Conservation (phyloP, 805 yeast species). For the Suhomyces xylopsoci region DNA sequence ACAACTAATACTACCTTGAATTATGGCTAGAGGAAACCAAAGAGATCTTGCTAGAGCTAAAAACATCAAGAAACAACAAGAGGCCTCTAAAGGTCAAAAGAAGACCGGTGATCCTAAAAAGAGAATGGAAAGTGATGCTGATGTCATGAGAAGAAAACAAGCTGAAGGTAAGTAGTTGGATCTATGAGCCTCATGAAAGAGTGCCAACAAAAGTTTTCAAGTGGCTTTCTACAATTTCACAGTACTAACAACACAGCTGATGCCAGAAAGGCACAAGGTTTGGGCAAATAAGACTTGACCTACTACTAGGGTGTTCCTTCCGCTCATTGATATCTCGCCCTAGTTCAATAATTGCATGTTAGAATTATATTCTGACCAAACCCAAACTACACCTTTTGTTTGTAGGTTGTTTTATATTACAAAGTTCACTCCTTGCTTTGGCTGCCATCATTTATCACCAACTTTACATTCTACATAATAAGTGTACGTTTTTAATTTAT, state of each 20-base stretch:
- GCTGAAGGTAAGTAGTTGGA: slow-evolving; percentile 57
- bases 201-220: too few species aligned
- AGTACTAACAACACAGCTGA: slow-evolving; percentile 38
- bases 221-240: neutral
- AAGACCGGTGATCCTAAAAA: slow-evolving; percentile 81
- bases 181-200: neutral
- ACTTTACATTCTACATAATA: neutral
- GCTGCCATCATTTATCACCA: neutral
- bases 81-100: slow-evolving; percentile 53
- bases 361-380: neutral
- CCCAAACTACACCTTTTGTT: neutral
- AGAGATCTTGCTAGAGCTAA: slow-evolving; percentile 91
- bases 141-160: slow-evolving; percentile 84
- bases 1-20: slow-evolving; percentile 1
- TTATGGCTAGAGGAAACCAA: slow-evolving; percentile 97
- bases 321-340: neutral
- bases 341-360: neutral
- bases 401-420: slow-evolving; percentile 1
- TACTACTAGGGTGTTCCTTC: neutral
- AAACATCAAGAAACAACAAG: slow-evolving; percentile 76
- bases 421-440: neutral
- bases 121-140: slow-evolving; percentile 87
- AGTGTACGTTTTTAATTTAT: neutral
- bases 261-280: slow-evolving; percentile 38
- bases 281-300: slow-evolving; percentile 19